Evolutionary conservation across 139 green algal genomes (phyloP).

Genomic region (Picochlorum sp.): DNA sequence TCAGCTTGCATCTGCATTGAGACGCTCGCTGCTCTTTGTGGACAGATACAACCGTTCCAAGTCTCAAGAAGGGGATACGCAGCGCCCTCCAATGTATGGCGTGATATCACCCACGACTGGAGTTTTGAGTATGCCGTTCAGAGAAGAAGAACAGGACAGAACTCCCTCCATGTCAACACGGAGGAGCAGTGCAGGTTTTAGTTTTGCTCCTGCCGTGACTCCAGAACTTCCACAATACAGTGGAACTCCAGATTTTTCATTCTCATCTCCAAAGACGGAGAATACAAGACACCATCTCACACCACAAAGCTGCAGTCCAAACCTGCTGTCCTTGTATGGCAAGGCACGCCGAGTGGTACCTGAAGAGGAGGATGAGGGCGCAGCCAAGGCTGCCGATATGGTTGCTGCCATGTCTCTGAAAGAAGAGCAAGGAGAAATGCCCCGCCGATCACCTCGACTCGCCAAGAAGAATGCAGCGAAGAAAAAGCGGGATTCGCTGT

Average conservation of each 20-base stretch:
- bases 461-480: background rate
- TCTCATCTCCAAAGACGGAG: background rate
- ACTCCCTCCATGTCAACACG: background rate
- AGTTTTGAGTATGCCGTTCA: background rate
- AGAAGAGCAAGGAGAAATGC: background rate
- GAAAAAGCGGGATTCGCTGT: background rate
- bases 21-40: background rate
- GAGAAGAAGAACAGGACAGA: background rate
- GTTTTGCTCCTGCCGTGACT: slow-evolving; percentile 3
- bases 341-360: background rate
- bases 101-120: slow-evolving; percentile 1
- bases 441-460: background rate
- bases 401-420: background rate
- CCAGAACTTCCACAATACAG: slow-evolving; percentile 2
- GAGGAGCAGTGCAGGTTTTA: too few species aligned
- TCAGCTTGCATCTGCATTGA: background rate
- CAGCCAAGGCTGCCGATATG: background rate
- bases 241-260: background rate
- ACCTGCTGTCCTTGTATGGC: background rate
- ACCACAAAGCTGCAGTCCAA: background rate
- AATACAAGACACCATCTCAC: background rate
- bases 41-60: background rate
- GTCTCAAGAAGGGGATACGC: background rate
- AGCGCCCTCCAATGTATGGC: slow-evolving; percentile 1
- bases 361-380: background rate